Evolutionary conservation across 805 yeast species (phyloP).

Genomic region (Saccharomycopsis olivae): DNA sequence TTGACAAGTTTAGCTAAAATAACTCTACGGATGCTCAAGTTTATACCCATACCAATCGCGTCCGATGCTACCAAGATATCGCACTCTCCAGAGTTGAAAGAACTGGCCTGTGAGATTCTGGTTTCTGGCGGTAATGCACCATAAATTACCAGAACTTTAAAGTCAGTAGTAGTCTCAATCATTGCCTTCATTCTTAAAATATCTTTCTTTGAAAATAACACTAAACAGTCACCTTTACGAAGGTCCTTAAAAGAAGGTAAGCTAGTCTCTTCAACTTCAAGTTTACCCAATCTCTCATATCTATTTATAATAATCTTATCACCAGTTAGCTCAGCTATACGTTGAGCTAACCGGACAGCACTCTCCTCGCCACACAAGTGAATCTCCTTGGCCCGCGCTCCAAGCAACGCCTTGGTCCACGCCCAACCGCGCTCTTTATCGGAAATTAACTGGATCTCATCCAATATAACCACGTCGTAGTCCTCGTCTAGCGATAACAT

Average conservation of each 20-base stretch:
- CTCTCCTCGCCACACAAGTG: slow-evolving; percentile 93
- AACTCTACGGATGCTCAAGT: slow-evolving; percentile 71
- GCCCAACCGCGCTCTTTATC: slow-evolving; percentile 80
- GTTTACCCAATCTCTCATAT: slow-evolving; percentile 67
- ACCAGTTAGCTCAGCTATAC: slow-evolving; percentile 59
- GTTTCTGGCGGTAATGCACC: slow-evolving; percentile 97
- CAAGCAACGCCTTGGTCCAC: slow-evolving; percentile 87
- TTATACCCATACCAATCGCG: slow-evolving; percentile 97
- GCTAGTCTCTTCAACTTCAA: slow-evolving; percentile 39
- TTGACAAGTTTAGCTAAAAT: slow-evolving; percentile 61
- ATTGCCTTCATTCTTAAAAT: slow-evolving; percentile 59
- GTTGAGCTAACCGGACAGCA: slow-evolving; percentile 55
- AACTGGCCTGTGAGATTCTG: slow-evolving; percentile 69
- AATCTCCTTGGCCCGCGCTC: slow-evolving; percentile 74
- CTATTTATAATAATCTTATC: slow-evolving; percentile 63
- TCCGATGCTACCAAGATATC: slow-evolving; percentile 91
- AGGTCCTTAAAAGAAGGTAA: slow-evolving; percentile 28
- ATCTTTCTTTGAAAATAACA: slow-evolving; percentile 69
- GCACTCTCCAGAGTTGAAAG: slow-evolving; percentile 68
- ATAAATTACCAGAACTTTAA: slow-evolving; percentile 79
- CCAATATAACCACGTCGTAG: slow-evolving; percentile 83
- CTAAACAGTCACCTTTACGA: slow-evolving; percentile 75
- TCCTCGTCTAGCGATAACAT: slow-evolving; percentile 66
- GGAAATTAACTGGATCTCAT: slow-evolving; percentile 92
- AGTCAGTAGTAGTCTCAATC: slow-evolving; percentile 52